A percentile compares a stretch with the other conserved stretches of the same genome.
phyloP scores from a whole-genome alignment of 441 rosid species.

The Rhodomyrtus psidioides region DNA sequence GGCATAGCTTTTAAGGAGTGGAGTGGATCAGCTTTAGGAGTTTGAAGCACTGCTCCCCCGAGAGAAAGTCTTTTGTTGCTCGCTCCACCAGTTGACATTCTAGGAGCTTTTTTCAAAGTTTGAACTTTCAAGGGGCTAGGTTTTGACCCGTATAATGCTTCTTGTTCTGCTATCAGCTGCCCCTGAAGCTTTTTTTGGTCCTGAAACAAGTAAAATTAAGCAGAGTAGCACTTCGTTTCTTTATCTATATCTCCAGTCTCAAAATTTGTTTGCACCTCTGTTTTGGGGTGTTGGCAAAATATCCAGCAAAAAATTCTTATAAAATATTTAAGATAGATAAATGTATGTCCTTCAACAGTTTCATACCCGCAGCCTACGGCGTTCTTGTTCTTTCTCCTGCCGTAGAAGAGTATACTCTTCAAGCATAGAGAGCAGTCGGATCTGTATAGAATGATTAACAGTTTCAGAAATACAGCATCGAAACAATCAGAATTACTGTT shows the following conservation, averaged over 20 bases:
- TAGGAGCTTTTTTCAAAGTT: conserved; percentile 51
- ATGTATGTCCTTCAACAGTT: neutral
- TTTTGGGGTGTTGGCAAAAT: neutral
- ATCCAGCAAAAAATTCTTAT: neutral
- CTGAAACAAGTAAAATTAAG: conserved; percentile 17
- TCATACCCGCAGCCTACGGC: conserved; percentile 73
- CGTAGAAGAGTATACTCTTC: conserved; percentile 67
- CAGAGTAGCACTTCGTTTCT: neutral
- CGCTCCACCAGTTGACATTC: conserved; percentile 55
- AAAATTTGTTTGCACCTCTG: neutral
- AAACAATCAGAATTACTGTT: neutral
- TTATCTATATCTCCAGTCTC: neutral
- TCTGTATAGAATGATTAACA: conserved; percentile 23
- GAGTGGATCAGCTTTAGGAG: conserved; percentile 36
- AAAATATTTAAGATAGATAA: neutral
- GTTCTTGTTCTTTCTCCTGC: conserved; percentile 92
- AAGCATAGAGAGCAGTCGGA: conserved; percentile 80
- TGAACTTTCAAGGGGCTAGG: conserved; percentile 66
- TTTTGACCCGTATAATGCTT: conserved; percentile 78
- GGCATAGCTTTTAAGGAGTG: conserved; percentile 25
- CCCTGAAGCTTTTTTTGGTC: conserved; percentile 87
- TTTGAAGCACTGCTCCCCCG: conserved; percentile 59
- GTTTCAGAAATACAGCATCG: neutral
- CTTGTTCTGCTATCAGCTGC: conserved; percentile 83
- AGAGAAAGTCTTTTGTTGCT: conserved; percentile 51